Evolutionary conservation across 2,329 filamentous ascomycete genomes (phyloP).

Genomic region (Penicillium frequentans): DNA sequence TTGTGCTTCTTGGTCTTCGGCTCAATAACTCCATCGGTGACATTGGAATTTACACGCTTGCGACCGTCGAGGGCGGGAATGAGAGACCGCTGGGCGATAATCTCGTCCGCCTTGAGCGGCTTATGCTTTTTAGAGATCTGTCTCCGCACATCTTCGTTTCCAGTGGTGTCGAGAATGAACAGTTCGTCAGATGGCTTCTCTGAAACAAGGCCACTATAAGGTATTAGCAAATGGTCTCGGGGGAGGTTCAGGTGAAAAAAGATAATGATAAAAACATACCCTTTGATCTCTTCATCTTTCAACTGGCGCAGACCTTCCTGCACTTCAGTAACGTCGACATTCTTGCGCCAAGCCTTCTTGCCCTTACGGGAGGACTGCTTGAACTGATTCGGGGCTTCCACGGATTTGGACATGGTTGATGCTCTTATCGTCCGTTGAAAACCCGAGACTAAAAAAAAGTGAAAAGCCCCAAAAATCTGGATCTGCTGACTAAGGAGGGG

Average conservation of each 20-base stretch:
- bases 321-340: conserved; percentile 89
- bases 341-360: conserved; percentile 98
- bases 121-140: conserved; percentile 69
- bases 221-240: conserved; percentile 13
- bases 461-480: conserved; percentile 32
- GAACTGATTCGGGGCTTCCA: conserved; percentile 70
- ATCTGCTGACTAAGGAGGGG: conserved; percentile 35
- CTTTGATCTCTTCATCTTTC: conserved; percentile 86
- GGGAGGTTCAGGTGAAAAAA: neutral
- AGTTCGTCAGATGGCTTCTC: conserved; percentile 82
- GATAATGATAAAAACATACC: conserved; percentile 52
- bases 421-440: conserved; percentile 23
- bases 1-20: conserved; percentile 70
- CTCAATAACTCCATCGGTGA: conserved; percentile 70
- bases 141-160: conserved; percentile 67
- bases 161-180: conserved; percentile 77
- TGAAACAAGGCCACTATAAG: conserved; percentile 71
- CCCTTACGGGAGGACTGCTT: conserved; percentile 92
- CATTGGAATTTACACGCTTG: conserved; percentile 71
- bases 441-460: conserved; percentile 19
- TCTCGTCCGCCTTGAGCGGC: conserved; percentile 84
- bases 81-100: conserved; percentile 79
- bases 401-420: conserved; percentile 35
- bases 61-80: conserved; percentile 75
- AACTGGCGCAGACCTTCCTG: conserved; percentile 78